Base-by-base conservation (phyloP, 805 yeast genomes). In the Hanseniaspora hatyaiensis region DNA sequence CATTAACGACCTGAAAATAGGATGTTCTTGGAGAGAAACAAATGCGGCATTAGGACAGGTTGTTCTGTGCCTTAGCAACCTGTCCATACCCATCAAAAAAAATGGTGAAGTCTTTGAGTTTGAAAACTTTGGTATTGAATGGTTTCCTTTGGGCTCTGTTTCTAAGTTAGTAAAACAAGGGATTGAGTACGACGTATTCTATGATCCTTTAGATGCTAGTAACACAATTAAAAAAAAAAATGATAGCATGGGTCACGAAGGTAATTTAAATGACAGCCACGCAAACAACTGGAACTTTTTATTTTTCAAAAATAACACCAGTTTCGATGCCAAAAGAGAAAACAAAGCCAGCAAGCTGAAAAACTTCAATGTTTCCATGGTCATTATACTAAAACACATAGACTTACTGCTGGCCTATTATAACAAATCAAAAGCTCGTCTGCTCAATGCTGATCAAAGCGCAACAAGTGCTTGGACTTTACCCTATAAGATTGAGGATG, bases 21-120 rank as follows among this genome's bases (percentile, higher is more conserved):
- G 97, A 0, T 83, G 88, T 0, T 81, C 94, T 1, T 86, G 95
- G 94, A 76, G 84, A 47, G 97, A 88, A 56, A 80, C 86, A 36
- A 88, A 87, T 59, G 92, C 94, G 1, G 96, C 94, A 0, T 64
- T 88, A 55, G 97, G 97, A 0, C 95, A 88, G 54, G 65, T 88
- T 2, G 73, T 84, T 2, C 64, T 86, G 11, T 62, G 89, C 16
- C 59, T 88, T 26, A 23, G 46, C 26, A 36, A 48, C 20, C 23
- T 34, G 9, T 41, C 47, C 13, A 30, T 41, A 18, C 47, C 51
- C 18, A 26, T 24, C 13, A 31, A 36, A 31, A 11, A 31, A 77
- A 1, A 9, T 22, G 18, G 16, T n/a, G 28, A 23, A 11, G 69
- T 84, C 1, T 63, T 83, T 8, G 16, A 8, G 8, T 4, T 15